Conservation (phyloP, 345 rosid genomes). For the Rhodamnia rubescens region DNA sequence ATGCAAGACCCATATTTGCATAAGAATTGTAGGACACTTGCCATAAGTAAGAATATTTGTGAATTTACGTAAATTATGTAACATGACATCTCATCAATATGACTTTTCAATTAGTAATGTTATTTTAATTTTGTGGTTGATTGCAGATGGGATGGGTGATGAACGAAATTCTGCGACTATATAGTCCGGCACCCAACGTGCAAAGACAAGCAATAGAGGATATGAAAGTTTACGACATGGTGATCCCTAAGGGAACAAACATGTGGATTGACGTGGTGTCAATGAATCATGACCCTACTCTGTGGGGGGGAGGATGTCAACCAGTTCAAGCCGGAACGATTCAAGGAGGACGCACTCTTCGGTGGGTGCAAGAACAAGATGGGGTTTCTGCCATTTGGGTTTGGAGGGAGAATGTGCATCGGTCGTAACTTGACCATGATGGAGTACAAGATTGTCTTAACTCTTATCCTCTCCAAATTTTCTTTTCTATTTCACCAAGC, state of each 20-base stretch:
- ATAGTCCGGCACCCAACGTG: conserved; percentile 1
- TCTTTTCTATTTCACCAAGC: conserved; percentile 1
- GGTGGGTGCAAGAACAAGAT: conserved; percentile 8
- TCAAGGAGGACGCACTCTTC: conserved; percentile 1
- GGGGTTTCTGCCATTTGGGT: conserved; percentile 13
- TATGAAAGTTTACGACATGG: neutral
- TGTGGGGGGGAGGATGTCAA: conserved; percentile 10
- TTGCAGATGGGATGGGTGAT: conserved; percentile 13
- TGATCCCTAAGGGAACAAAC: conserved; percentile 5
- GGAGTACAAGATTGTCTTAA: conserved; percentile 8
- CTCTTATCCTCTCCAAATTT: conserved; percentile 4
- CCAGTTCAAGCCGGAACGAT: conserved; percentile 7
- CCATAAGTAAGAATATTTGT: neutral
- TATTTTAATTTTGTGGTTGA: neutral
- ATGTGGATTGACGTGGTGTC: conserved; percentile 7
- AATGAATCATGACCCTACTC: conserved; percentile 5
- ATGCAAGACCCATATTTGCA: neutral
- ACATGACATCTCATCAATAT: neutral
- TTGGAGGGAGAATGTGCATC: conserved; percentile 12
- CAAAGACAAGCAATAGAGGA: conserved; percentile 5
- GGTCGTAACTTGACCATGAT: conserved; percentile 6
- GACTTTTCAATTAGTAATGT: neutral
- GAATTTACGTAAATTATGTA: neutral
- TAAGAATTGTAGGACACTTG: neutral
- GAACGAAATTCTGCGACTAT: conserved; percentile 7